Evolutionary conservation across 257 asterid genomes (phyloP).

Genomic region (Haberlea rhodopensis): DNA sequence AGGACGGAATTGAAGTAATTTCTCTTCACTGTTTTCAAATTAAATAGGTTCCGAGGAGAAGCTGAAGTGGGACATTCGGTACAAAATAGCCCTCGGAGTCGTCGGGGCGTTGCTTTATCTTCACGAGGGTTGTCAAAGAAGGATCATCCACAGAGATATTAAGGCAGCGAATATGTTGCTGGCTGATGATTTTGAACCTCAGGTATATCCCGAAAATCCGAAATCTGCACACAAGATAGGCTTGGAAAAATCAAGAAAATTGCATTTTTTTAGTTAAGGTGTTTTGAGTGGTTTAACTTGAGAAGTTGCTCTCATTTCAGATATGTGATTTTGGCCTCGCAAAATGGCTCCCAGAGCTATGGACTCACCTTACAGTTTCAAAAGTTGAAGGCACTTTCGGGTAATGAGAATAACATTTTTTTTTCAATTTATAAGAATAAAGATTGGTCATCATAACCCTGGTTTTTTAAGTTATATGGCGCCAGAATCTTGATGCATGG

Average conservation of each 20-base stretch:
- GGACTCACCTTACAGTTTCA: constrained; percentile 77
- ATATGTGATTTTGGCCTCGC: constrained; percentile 91
- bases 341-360: constrained; percentile 80
- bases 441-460: neutral
- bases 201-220: constrained; percentile 28
- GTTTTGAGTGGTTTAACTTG: neutral
- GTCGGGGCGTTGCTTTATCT: constrained; percentile 51
- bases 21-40: neutral
- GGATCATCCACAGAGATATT: constrained; percentile 55
- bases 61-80: constrained; percentile 44
- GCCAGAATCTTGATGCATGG: constrained; percentile 92
- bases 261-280: neutral
- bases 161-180: constrained; percentile 57
- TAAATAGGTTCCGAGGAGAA: constrained; percentile 39
- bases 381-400: constrained; percentile 92
- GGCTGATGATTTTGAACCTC: constrained; percentile 47
- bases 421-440: too few relatives aligned
- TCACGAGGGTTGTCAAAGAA: constrained; percentile 52
- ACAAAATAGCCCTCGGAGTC: constrained; percentile 45
- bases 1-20: constrained; percentile 37
- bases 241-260: neutral
- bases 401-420: constrained; percentile 6
- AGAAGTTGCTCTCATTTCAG: constrained; percentile 28
- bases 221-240: neutral
- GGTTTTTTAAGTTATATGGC: constrained; percentile 37